Evolutionary conservation across 2,329 filamentous ascomycete genomes (phyloP).

Genomic region (Colletotrichum abscissum): DNA sequence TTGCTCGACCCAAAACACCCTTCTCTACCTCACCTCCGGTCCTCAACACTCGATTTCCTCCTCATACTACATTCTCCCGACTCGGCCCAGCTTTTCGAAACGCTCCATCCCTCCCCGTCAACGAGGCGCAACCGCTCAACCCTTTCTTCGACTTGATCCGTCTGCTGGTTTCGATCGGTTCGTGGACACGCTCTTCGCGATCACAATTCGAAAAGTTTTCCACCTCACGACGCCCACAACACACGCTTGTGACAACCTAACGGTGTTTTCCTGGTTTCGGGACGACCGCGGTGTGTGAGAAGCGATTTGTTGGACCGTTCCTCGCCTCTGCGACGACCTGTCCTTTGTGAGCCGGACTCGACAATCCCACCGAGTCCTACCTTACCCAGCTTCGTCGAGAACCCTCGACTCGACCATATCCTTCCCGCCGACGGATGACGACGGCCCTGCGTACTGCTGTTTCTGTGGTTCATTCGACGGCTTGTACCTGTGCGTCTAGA

Average conservation of each 20-base stretch:
- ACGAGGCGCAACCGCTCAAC: conserved; percentile 43
- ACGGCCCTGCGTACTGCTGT: conserved; percentile 16
- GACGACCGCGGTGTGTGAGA: background rate
- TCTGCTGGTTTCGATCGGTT: conserved; percentile 29
- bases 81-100: conserved; percentile 34
- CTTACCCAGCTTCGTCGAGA: conserved; percentile 4
- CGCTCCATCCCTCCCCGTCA: conserved; percentile 42
- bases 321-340: conserved; percentile 14
- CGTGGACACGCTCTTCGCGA: conserved; percentile 37
- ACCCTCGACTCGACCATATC: conserved; percentile 9
- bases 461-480: conserved; percentile 10
- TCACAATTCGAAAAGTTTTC: conserved; percentile 34
- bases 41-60: conserved; percentile 28
- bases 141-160: conserved; percentile 39
- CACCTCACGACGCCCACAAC: conserved; percentile 8
- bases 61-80: conserved; percentile 30
- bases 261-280: background rate
- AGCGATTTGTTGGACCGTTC: background rate
- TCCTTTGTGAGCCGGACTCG: conserved; percentile 4
- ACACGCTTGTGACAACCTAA: conserved; percentile 8
- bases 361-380: conserved; percentile 17
- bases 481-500: conserved; percentile 49
- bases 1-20: conserved; percentile 25
- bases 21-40: conserved; percentile 31
- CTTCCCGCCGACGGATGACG: conserved; percentile 31